Conservation (phyloP, 2,329 filamentous ascomycete species). For the Claviceps capensis region DNA sequence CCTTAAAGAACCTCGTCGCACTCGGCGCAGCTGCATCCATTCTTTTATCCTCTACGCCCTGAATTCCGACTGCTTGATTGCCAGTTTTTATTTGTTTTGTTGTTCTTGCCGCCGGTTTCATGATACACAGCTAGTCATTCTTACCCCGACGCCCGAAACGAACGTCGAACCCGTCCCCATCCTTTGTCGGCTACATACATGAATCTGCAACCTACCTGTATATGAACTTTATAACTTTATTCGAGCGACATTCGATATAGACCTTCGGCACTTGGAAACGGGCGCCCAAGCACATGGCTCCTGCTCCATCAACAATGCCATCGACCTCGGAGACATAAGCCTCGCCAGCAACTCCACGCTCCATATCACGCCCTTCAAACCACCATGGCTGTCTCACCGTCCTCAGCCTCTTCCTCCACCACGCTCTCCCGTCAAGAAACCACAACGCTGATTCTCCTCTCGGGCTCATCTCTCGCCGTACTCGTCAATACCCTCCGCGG, state of each 20-base stretch:
- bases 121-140: not conserved
- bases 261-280: no score
- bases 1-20: not conserved
- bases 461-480: slow-evolving; percentile 56
- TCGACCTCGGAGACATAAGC: not conserved
- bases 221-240: no score
- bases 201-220: no score
- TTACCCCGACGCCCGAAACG: no score
- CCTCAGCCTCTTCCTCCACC: slow-evolving; percentile 12
- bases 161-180: no score
- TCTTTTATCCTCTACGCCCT: not conserved
- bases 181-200: no score
- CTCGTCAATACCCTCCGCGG: slow-evolving; percentile 70
- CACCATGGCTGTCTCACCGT: slow-evolving; percentile 1
- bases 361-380: not conserved
- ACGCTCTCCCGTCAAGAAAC: slow-evolving; percentile 38
- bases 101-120: not conserved
- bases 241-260: no score
- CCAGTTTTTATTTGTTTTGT: no score
- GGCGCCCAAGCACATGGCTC: not conserved
- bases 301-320: not conserved
- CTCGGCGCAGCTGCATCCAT: not conserved
- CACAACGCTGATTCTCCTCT: slow-evolving; percentile 46
- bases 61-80: no score
- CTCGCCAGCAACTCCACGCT: not conserved